phyloP scores from a whole-genome alignment of 2,329 filamentous ascomycete species.

The Simplicillium aogashimaense region DNA sequence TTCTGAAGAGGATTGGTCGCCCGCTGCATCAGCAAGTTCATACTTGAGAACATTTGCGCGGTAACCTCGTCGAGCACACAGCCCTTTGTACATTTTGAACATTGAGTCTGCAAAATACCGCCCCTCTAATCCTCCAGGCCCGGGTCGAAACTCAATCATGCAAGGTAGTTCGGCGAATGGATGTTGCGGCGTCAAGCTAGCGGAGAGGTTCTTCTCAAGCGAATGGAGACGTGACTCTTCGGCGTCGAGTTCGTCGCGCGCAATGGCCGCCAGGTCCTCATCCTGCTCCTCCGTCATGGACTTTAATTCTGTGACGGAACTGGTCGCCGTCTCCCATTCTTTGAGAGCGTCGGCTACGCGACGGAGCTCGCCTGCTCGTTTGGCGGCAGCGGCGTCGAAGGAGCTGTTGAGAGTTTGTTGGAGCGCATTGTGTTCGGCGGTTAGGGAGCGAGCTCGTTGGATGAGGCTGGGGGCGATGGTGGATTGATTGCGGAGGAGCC shows the following conservation, averaged over 20 bases:
- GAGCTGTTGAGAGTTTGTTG: constrained; percentile 35
- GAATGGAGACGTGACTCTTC: constrained; percentile 52
- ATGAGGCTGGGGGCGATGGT: constrained; percentile 42
- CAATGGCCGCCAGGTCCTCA: constrained; percentile 64
- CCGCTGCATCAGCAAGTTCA: constrained; percentile 60
- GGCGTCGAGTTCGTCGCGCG: constrained; percentile 68
- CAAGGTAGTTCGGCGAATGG: constrained; percentile 86
- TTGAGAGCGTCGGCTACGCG: constrained; percentile 46
- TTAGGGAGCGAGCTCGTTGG: constrained; percentile 46
- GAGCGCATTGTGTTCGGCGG: constrained; percentile 48
- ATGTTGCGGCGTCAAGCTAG: constrained; percentile 74
- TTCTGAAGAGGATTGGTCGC: constrained; percentile 38
- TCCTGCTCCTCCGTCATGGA: constrained; percentile 42
- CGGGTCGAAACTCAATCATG: constrained; percentile 83
- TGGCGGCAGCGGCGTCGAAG: constrained; percentile 49
- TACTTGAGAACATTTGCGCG: constrained; percentile 66
- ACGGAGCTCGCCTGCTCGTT: constrained; percentile 51
- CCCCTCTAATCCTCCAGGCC: constrained; percentile 85
- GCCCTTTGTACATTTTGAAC: constrained; percentile 79
- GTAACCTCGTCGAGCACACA: constrained; percentile 61
- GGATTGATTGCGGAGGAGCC: constrained; percentile 19
- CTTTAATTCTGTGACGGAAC: constrained; percentile 43
- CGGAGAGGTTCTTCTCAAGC: constrained; percentile 60
- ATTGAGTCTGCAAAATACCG: constrained; percentile 82
- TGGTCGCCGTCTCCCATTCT: constrained; percentile 46